A percentile compares a stretch with the other conserved stretches of the same genome.
These are phyloP conservation scores for Colletotrichum simmondsii DNA, from an alignment of 2,329 filamentous ascomycete species.

Conservation along the genomic window DNA sequence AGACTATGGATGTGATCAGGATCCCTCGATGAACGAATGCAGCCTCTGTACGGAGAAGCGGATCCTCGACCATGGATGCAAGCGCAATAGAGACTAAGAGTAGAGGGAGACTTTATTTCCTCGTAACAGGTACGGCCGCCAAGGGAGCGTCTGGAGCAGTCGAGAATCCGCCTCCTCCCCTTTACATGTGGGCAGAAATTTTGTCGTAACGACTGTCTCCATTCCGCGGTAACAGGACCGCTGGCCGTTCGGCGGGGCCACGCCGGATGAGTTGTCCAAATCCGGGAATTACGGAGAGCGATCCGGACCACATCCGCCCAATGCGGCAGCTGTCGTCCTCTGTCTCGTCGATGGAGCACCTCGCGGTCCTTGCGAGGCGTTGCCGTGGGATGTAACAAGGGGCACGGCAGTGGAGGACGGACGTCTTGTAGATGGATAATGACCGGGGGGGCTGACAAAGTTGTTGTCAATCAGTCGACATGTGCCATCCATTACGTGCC, in stretches of 20 bases:
- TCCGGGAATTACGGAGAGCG: constrained; percentile 21
- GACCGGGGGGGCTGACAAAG: constrained; percentile 10
- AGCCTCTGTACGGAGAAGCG: not conserved
- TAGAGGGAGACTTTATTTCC: not conserved
- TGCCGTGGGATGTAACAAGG: not conserved
- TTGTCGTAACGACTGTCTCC: constrained; percentile 16
- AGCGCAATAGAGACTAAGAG: not conserved
- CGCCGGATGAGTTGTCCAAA: constrained; percentile 23
- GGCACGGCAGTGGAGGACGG: not conserved
- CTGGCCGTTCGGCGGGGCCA: not conserved
- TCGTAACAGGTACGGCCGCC: too few species aligned
- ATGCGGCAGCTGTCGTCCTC: constrained; percentile 9
- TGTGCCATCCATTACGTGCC: not conserved
- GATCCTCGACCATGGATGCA: not conserved
- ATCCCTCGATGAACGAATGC: not conserved
- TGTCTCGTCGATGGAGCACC: not conserved
- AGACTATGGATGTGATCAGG: not conserved
- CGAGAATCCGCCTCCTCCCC: not conserved
- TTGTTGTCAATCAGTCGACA: constrained; percentile 10
- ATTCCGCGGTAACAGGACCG: constrained; percentile 14
- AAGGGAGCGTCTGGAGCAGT: not conserved
- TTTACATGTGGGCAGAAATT: not conserved
- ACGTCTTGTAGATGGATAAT: not conserved
- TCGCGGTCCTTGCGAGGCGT: too few species aligned
- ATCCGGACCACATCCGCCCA: constrained; percentile 28